These are phyloP conservation scores for Lactarius evosmus DNA, from an alignment of 768 basidiomycete species.

Conservation along the genomic window DNA sequence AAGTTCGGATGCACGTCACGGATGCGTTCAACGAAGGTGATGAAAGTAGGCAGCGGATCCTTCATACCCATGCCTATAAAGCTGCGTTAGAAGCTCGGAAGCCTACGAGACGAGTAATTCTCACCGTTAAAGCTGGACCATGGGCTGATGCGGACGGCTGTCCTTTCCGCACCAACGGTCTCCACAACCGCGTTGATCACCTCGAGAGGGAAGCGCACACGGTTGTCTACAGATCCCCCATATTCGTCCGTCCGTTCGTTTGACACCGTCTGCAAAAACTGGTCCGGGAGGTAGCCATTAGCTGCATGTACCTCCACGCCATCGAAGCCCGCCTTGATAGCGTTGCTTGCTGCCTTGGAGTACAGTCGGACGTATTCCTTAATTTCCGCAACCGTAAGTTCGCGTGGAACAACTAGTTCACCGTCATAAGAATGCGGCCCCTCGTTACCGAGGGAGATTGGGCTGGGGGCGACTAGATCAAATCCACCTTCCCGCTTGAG, in stretches of 20 bases:
- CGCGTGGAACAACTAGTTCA: background rate
- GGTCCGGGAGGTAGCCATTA: background rate
- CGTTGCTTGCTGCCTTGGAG: background rate
- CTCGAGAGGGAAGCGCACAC: background rate
- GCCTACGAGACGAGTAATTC: background rate
- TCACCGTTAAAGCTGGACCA: background rate
- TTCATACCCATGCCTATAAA: background rate
- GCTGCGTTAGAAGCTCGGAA: background rate
- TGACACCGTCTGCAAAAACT: background rate
- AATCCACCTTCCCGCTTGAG: background rate
- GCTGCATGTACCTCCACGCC: background rate
- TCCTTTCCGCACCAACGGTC: background rate
- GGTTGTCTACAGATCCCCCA: too few species aligned
- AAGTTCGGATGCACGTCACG: background rate
- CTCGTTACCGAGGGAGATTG: background rate
- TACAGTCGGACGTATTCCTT: background rate
- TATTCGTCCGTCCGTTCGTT: too few species aligned
- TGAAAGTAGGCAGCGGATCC: background rate
- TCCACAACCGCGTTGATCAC: background rate
- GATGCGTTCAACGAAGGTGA: background rate
- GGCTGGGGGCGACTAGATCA: background rate
- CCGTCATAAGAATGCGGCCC: too few species aligned
- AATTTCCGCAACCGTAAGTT: background rate
- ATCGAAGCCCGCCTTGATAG: background rate
- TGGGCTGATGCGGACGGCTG: background rate